A percentile compares a stretch with the other conserved stretches of the same genome.
phyloP scores from a whole-genome alignment of 208 protist species.

The Trypanosoma vivax region DNA sequence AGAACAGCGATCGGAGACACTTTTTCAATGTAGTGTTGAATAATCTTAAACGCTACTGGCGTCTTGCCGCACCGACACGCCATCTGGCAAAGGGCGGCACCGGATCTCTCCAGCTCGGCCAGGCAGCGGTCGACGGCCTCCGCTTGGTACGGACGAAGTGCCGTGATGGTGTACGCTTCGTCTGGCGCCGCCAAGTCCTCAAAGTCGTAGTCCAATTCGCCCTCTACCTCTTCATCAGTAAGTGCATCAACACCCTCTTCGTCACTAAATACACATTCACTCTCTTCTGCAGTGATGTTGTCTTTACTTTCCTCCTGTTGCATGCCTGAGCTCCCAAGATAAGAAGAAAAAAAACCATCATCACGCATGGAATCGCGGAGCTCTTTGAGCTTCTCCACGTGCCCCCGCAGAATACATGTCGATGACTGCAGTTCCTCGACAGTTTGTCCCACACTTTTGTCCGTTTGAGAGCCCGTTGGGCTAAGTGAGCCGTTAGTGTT shows the following conservation, averaged over 20 bases:
- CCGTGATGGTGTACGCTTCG: conserved; percentile 24
- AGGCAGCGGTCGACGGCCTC: conserved; percentile 47
- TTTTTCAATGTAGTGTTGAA: conserved; percentile 31
- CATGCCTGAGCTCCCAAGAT: too few species aligned
- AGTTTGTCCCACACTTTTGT: too few species aligned
- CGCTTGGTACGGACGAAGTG: conserved; percentile 56
- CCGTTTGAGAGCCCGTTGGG: too few species aligned
- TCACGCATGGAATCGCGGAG: conserved; percentile 11
- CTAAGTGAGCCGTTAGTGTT: neutral
- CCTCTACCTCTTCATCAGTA: neutral
- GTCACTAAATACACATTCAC: too few species aligned
- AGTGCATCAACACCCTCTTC: neutral
- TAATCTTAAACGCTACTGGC: conserved; percentile 51
- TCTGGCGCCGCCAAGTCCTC: conserved; percentile 6
- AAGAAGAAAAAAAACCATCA: neutral
- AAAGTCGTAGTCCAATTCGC: conserved; percentile 5
- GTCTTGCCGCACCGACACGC: conserved; percentile 78
- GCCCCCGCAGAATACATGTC: neutral
- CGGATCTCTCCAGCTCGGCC: conserved; percentile 24
- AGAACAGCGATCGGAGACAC: conserved; percentile 28
- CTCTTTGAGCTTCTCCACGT: conserved; percentile 11
- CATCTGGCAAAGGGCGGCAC: conserved; percentile 68
- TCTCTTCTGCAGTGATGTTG: neutral
- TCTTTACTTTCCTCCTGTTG: too few species aligned
- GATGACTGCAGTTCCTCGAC: neutral